Evolutionary conservation across 805 yeast species (phyloP).

Genomic region (Metschnikowia lunata): DNA sequence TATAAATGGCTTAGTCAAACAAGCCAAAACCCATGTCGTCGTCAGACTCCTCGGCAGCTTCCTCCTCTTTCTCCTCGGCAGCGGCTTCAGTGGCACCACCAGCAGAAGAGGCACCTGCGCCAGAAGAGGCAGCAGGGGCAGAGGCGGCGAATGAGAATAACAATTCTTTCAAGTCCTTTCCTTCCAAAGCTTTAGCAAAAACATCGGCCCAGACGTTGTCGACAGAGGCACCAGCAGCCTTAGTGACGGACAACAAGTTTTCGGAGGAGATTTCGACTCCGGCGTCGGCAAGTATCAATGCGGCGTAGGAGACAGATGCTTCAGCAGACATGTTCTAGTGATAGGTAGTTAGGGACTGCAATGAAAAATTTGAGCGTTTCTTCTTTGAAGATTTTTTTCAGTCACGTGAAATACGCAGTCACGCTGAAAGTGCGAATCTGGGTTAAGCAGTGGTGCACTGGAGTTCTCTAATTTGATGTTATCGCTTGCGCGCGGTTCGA

Average conservation of each 20-base stretch:
- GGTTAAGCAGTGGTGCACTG: too few relatives aligned
- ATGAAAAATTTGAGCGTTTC: not conserved
- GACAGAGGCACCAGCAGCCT: conserved; percentile 79
- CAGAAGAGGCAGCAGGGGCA: conserved; percentile 24
- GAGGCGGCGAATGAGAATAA: conserved; percentile 44
- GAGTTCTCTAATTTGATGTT: too few relatives aligned
- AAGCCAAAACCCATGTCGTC: conserved; percentile 32
- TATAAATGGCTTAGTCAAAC: conserved; percentile 23
- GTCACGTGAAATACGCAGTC: conserved; percentile 15
- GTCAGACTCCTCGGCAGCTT: conserved; percentile 23
- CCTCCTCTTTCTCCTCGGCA: conserved; percentile 25
- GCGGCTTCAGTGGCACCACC: conserved; percentile 23
- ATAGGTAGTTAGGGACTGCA: not conserved
- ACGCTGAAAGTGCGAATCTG: not conserved
- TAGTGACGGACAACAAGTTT: conserved; percentile 71
- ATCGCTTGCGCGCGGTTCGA: too few relatives aligned
- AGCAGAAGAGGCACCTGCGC: conserved; percentile 30
- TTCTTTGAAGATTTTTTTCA: conserved; percentile 8
- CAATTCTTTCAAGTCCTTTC: conserved; percentile 79
- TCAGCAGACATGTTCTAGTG: conserved; percentile 68
- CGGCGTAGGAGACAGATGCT: conserved; percentile 95
- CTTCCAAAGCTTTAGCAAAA: conserved; percentile 82
- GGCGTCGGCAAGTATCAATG: conserved; percentile 96
- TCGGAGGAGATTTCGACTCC: conserved; percentile 89
- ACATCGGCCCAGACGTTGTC: conserved; percentile 83